These are phyloP conservation scores for Chenopodium formosanum DNA, from an alignment of 148 eudicot species.

Conservation along the genomic window DNA sequence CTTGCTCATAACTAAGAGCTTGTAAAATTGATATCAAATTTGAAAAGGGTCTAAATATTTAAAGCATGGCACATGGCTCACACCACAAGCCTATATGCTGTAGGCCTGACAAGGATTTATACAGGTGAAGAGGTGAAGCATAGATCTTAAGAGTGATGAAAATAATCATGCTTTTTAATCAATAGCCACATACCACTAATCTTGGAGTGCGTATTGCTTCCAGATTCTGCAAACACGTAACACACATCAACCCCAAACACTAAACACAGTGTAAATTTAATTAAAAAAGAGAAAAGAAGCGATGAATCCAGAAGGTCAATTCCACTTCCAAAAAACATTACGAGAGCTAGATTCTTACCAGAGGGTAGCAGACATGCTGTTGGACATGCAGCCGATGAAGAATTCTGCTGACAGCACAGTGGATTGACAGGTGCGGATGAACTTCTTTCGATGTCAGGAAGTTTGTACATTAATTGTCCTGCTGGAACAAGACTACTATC, in stretches of 20 bases:
- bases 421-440: slow-evolving; percentile 27
- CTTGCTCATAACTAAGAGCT: neutral
- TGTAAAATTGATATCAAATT: neutral
- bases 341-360: slow-evolving; percentile 40
- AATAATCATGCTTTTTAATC: neutral
- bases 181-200: slow-evolving; percentile 28
- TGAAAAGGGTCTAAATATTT: neutral
- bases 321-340: neutral
- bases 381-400: slow-evolving; percentile 35
- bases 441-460: slow-evolving; percentile 36
- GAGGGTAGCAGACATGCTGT: slow-evolving; percentile 41
- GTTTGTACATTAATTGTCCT: slow-evolving; percentile 35
- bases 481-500: slow-evolving; percentile 71
- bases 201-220: slow-evolving; percentile 28
- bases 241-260: neutral
- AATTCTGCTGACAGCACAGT: slow-evolving; percentile 33
- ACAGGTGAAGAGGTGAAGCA: neutral
- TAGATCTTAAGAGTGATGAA: neutral
- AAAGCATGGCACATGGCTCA: neutral
- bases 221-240: slow-evolving; percentile 33
- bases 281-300: neutral
- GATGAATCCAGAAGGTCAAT: neutral
- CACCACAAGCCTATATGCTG: neutral
- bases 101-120: neutral
- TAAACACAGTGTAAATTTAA: neutral